A percentile compares a stretch with the other conserved stretches of the same genome.
Conservation (phyloP, 495 filamentous ascomycete species). For the Hypoxylon lienhwacheense region DNA sequence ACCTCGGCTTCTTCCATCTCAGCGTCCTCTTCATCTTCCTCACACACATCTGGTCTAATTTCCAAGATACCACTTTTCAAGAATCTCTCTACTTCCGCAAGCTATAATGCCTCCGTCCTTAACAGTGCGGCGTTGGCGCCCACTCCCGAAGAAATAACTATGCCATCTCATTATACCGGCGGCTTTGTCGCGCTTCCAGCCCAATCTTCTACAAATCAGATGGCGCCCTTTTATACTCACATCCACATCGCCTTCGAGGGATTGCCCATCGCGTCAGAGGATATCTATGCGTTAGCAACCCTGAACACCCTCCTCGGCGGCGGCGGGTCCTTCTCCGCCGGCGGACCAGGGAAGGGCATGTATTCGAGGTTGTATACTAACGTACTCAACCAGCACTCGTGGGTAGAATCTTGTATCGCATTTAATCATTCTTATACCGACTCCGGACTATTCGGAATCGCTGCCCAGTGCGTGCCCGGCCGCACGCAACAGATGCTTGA, state of each 20-base stretch:
- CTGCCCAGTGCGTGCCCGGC: constrained; percentile 76
- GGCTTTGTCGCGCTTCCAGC: constrained; percentile 85
- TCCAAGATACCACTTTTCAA: constrained; percentile 93
- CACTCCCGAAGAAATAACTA: constrained; percentile 57
- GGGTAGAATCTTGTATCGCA: constrained; percentile 91
- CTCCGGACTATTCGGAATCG: constrained; percentile 91
- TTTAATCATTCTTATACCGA: constrained; percentile 99
- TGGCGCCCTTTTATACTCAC: constrained; percentile 80
- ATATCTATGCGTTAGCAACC: constrained; percentile 97
- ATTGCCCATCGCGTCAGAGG: constrained; percentile 81
- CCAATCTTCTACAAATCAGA: constrained; percentile 74
- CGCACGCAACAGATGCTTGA: constrained; percentile 80
- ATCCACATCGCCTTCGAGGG: constrained; percentile 97
- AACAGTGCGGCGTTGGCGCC: constrained; percentile 44
- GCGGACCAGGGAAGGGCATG: constrained; percentile 98
- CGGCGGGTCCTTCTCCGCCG: constrained; percentile 95
- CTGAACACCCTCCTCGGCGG: constrained; percentile 94
- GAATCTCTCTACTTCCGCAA: constrained; percentile 74
- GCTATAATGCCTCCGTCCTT: constrained; percentile 60
- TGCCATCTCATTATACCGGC: constrained; percentile 86
- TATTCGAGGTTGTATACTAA: constrained; percentile 97
- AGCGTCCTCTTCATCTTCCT: constrained; percentile 42
- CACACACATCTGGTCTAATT: constrained; percentile 63
- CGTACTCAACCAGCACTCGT: constrained; percentile 94
- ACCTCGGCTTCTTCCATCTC: constrained; percentile 41